Base-by-base conservation (phyloP, 306 rosid genomes). In the Phaseolus lunatus region DNA sequence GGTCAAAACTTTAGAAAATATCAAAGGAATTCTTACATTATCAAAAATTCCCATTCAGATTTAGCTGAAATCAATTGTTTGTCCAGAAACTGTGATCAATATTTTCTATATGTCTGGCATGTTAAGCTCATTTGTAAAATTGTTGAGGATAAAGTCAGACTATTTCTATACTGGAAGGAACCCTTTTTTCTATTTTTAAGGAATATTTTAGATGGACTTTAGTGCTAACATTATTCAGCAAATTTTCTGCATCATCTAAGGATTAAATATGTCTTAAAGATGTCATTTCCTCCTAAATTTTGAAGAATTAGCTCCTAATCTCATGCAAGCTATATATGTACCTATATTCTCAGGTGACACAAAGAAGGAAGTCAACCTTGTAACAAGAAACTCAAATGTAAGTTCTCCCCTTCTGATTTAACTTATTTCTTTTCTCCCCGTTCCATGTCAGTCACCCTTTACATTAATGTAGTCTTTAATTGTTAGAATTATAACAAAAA, bases 341-440 rank as follows among this genome's bases (percentile, higher is more conserved):
- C 63, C 16, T 37, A 52, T 29, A n/a, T 67, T 52, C 11, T 53
- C 76, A 37, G 19, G 50, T 11, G 31, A 23, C 45, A 24, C 48
- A 41, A 29, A 18, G 73, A 23, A 65, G 61, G 74, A 54, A 67
- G 65, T 79, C 26, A 37, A 45, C 26, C 33, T 66, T 70, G 75
- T 62, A 67, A 72, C 35, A 56, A 81, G 59, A 59, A 41, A 70
- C 39, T 64, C 71, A 58, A 56, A 41, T 66, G 91, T 89, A 81
- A 81, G 85, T 79, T 73, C 61, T 22, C 20, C 41, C 52, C 22
- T 69, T 62, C 65, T 44, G 11, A 52, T 41, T 66, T 8, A 61
- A 41, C 54, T 29, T 37, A 15, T 50, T 64, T 13, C 15, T 29
- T 45, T 62, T 47, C 31, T 44, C 2, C n/a, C 10, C 7, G 14